phyloP scores from a whole-genome alignment of 2,329 filamentous ascomycete species.

The Pseudogymnoascus sp. region DNA sequence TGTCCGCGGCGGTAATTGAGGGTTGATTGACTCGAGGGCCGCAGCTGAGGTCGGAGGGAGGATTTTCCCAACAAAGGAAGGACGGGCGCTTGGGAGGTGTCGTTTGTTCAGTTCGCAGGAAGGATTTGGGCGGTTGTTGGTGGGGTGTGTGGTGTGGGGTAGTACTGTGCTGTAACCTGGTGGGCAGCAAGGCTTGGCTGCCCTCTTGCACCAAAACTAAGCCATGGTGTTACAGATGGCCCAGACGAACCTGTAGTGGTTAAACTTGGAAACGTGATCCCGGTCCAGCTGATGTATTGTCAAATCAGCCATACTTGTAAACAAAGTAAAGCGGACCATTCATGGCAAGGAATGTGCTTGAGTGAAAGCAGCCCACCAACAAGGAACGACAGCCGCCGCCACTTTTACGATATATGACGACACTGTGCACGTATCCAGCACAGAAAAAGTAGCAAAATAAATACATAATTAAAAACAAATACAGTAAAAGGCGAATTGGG shows the following conservation, averaged over 20 bases:
- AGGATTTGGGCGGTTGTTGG: neutral
- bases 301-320: neutral
- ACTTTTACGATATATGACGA: conserved; percentile 6
- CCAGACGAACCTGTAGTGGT: neutral
- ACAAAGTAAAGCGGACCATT: conserved; percentile 6
- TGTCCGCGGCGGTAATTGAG: neutral
- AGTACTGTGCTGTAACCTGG: conserved; percentile 1
- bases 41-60: neutral
- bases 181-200: conserved; percentile 6
- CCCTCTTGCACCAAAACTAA: neutral
- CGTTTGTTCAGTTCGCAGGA: neutral
- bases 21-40: neutral
- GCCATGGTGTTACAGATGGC: neutral
- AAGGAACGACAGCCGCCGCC: conserved; percentile 4
- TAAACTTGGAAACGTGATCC: neutral
- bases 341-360: conserved; percentile 3
- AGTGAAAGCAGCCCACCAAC: neutral
- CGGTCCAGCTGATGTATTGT: neutral
- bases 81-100: neutral
- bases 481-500: no score
- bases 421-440: neutral
- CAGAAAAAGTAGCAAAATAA: neutral
- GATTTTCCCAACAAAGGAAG: neutral
- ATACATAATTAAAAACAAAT: neutral
- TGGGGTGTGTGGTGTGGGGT: conserved; percentile 4